Base-by-base conservation (phyloP, 2,329 filamentous ascomycete species). In the Venturia oleaginea region DNA sequence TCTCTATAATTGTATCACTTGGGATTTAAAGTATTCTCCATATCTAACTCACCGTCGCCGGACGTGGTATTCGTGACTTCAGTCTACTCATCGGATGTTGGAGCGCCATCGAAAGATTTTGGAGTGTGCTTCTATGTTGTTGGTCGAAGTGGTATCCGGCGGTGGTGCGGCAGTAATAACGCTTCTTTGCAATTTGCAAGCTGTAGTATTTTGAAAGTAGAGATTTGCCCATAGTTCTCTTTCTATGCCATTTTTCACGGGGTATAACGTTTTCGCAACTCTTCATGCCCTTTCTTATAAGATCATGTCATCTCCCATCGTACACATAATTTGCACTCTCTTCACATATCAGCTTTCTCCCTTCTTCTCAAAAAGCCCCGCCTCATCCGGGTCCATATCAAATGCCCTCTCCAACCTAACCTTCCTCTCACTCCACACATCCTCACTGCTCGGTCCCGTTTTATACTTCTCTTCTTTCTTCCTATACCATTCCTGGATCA, bases 371-470 rank as follows among this genome's bases (percentile, higher is more conserved):
- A 51, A 51, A 34, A 66, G 72, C 1, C 67, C 71, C 3, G 66
- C 54, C 66, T 65, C 70, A 68, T 75, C 72, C 24, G 73, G 73
- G 68, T 76, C 71, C 61, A 66, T 71, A 70, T 70, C 71, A 68
- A 77, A 77, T 0, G 81, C 78, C 64, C 77, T 78, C 68, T 77
- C 76, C 6, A 93, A 77, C 68, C 82, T 85, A 67, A 84, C 81
- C 22, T 81, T 80, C 70, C 94, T 84, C 64, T 87, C 81, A 74
- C 88, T 84, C 94, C 94, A 99, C 3, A 99, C 80, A 79, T 97
- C 90, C 78, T 97, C 91, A 77, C 91, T 96, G 73, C 86, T 96
- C 22, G 84, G 84, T 1, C 85, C 85, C 17, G 80, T 84, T 76
- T 80, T 82, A 75, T 91, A 88, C 74, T 86, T 88, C 46, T 32